phyloP scores from a whole-genome alignment of 305 asterid species.

The Monarda citriodora region DNA sequence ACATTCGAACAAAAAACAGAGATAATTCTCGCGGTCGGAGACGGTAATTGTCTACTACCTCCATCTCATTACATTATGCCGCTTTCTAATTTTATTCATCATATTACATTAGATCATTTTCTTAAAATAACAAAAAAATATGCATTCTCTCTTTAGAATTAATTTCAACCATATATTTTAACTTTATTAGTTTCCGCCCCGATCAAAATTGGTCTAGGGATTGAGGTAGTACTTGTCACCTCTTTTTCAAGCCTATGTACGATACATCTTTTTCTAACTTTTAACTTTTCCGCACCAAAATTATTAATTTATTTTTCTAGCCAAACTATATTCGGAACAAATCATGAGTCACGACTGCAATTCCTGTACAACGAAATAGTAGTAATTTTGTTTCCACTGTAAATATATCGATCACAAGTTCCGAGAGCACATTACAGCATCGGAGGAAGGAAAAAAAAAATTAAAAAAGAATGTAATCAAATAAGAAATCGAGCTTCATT shows the following conservation, averaged over 20 bases:
- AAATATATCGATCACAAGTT: neutral
- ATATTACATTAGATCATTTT: no score
- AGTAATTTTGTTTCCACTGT: neutral
- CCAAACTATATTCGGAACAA: neutral
- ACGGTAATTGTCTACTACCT: no score
- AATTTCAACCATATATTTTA: no score
- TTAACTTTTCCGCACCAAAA: neutral
- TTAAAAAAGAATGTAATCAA: neutral
- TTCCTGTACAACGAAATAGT: neutral
- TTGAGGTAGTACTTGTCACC: no score
- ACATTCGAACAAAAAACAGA: no score
- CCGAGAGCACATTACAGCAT: slow-evolving; percentile 18
- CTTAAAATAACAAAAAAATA: no score
- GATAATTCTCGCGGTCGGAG: no score
- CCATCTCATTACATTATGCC: no score
- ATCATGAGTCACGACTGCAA: neutral
- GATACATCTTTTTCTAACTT: neutral
- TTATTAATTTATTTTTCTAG: neutral
- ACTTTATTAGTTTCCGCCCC: no score
- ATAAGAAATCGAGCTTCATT: neutral
- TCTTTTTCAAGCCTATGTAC: slow-evolving; percentile 10
- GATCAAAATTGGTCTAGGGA: no score
- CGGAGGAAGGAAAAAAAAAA: neutral
- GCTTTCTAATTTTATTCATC: no score
- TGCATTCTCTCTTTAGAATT: no score